A percentile compares a stretch with the other conserved stretches of the same genome.
Evolutionary conservation across 768 basidiomycete genomes (phyloP).

Genomic region (Hypholoma sublateritium): DNA sequence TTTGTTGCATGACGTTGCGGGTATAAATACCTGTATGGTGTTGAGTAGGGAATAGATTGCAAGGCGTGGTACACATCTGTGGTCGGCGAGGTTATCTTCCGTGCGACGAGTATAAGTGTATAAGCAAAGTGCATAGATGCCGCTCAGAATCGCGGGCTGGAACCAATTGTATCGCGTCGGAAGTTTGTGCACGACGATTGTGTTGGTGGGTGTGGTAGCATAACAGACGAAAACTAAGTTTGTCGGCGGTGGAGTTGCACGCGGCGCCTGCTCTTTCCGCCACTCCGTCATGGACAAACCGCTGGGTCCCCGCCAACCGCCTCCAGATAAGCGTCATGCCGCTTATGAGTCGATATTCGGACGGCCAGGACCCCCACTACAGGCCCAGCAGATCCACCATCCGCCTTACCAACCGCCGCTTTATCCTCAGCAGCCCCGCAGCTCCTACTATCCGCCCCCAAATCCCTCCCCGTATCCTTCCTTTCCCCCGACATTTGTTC

Average conservation of each 20-base stretch:
- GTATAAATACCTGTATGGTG: background rate
- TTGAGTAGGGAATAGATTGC: background rate
- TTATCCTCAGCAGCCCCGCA: slow-evolving; percentile 23
- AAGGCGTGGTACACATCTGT: background rate
- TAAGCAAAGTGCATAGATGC: background rate
- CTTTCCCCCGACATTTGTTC: slow-evolving; percentile 32
- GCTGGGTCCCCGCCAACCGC: slow-evolving; percentile 54
- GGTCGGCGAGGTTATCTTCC: background rate
- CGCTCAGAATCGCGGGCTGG: background rate
- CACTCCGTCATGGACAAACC: slow-evolving; percentile 41
- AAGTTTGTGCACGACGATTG: background rate
- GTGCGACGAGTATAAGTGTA: background rate
- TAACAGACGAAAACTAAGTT: slow-evolving; percentile 1
- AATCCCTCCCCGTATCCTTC: slow-evolving; percentile 22
- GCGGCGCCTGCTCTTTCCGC: slow-evolving; percentile 6
- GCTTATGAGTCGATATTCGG: slow-evolving; percentile 91
- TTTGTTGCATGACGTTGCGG: too few species aligned
- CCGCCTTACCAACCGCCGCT: slow-evolving; percentile 15
- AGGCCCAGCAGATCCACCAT: slow-evolving; percentile 47
- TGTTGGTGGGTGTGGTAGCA: background rate
- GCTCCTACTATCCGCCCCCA: slow-evolving; percentile 34
- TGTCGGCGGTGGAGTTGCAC: background rate
- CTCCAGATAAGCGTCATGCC: slow-evolving; percentile 72
- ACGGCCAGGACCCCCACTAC: slow-evolving; percentile 48
- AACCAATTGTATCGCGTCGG: background rate